A percentile compares a stretch with the other conserved stretches of the same genome.
phyloP scores from a whole-genome alignment of 1,284 basidiomycete species.

The Omphalotus olearius region DNA sequence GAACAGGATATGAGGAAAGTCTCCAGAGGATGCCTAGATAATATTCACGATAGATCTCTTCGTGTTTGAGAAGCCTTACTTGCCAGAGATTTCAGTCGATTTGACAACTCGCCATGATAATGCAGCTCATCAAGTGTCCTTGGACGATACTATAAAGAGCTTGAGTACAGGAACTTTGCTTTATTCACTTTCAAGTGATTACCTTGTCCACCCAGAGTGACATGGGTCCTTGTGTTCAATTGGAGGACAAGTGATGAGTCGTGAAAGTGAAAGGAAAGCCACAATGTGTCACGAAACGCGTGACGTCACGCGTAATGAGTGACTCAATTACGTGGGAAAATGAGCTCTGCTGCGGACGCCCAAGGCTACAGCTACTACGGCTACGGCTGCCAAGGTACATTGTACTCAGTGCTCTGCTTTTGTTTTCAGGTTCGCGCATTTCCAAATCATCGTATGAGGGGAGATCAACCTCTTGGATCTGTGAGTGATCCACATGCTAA shows the following conservation, averaged over 20 bases:
- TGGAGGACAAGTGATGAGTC: neutral
- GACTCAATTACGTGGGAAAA: no score
- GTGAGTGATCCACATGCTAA: no score
- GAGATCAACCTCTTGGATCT: no score
- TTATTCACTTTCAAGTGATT: neutral
- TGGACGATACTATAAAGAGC: slow-evolving; percentile 71
- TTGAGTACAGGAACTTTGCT: slow-evolving; percentile 2
- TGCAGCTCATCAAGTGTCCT: slow-evolving; percentile 82
- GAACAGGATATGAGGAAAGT: slow-evolving; percentile 98
- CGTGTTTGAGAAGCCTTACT: slow-evolving; percentile 19
- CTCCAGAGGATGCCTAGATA: slow-evolving; percentile 74
- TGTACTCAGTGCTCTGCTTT: no score
- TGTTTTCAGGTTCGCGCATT: no score
- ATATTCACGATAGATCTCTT: neutral
- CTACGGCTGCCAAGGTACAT: no score
- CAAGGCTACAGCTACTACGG: no score
- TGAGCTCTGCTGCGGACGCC: no score
- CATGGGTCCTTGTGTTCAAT: slow-evolving; percentile 38
- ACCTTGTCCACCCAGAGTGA: slow-evolving; percentile 90
- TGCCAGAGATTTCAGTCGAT: slow-evolving; percentile 79
- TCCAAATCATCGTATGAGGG: no score
- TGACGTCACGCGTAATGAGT: slow-evolving; percentile 24
- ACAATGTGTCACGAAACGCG: slow-evolving; percentile 16
- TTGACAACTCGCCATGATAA: slow-evolving; percentile 84
- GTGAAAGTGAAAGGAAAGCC: neutral